Evolutionary conservation across 257 asterid species (phyloP).

Genomic region (Leptodermis oblonga): DNA sequence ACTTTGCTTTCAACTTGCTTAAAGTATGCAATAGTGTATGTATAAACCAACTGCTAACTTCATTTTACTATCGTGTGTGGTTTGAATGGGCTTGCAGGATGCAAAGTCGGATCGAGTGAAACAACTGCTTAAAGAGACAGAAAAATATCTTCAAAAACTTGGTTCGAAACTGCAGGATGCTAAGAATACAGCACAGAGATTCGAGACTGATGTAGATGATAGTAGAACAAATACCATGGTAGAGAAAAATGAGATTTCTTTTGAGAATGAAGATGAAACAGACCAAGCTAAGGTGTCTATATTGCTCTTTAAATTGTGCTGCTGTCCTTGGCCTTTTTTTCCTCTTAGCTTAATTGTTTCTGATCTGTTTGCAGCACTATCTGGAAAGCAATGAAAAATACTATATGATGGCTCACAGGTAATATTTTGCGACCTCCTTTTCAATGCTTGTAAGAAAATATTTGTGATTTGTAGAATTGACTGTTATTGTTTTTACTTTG

Average conservation of each 20-base stretch:
- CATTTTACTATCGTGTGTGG: background rate
- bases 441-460: conserved; percentile 12
- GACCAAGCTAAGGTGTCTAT: conserved; percentile 91
- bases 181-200: conserved; percentile 65
- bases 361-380: conserved; percentile 73
- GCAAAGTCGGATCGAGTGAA: conserved; percentile 96
- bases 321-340: conserved; percentile 9
- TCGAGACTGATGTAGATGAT: conserved; percentile 67
- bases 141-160: conserved; percentile 88
- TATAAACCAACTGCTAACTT: conserved; percentile 53
- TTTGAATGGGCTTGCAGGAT: conserved; percentile 49
- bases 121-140: conserved; percentile 91
- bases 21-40: conserved; percentile 87
- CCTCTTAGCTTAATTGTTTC: conserved; percentile 21
- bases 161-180: conserved; percentile 91
- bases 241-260: conserved; percentile 60
- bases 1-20: conserved; percentile 23
- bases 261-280: conserved; percentile 77
- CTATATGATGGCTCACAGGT: conserved; percentile 99
- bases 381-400: conserved; percentile 99
- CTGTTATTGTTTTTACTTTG: background rate
- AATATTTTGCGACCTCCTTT: conserved; percentile 21
- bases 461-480: background rate
- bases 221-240: conserved; percentile 35
- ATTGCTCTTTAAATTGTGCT: conserved; percentile 9